These are phyloP conservation scores for Pholiota adiposa DNA, from an alignment of 1,284 basidiomycete species.

Conservation along the genomic window DNA sequence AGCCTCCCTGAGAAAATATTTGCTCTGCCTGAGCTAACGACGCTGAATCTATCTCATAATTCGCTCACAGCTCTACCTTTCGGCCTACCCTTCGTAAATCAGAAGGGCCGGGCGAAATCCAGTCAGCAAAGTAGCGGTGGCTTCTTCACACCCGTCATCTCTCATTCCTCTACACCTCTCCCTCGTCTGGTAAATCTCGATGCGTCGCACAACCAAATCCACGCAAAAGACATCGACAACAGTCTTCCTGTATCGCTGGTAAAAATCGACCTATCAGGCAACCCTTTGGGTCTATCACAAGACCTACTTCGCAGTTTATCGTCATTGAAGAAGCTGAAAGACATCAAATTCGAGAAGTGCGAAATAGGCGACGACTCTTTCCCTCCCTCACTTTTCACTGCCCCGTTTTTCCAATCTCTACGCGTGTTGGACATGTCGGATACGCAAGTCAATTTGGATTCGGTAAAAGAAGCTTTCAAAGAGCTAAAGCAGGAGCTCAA, in stretches of 20 bases:
- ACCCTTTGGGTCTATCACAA: conserved; percentile 50
- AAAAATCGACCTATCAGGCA: conserved; percentile 56
- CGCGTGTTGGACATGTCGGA: conserved; percentile 66
- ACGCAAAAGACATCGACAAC: conserved; percentile 55
- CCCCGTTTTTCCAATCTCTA: conserved; percentile 51
- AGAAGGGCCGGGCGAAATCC: conserved; percentile 27
- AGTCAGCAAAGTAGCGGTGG: conserved; percentile 44
- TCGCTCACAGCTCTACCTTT: conserved; percentile 62
- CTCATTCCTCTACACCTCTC: conserved; percentile 62
- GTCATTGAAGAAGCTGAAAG: conserved; percentile 55
- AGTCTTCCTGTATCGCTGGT: conserved; percentile 51
- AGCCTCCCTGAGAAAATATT: conserved; percentile 67
- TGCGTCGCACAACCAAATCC: conserved; percentile 66
- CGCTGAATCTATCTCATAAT: conserved; percentile 75
- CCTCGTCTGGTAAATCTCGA: conserved; percentile 65
- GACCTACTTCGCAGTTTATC: conserved; percentile 53
- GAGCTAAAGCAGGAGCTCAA: conserved; percentile 51
- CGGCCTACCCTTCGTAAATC: conserved; percentile 53
- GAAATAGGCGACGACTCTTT: conserved; percentile 65
- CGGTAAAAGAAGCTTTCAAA: conserved; percentile 48
- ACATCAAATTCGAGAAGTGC: conserved; percentile 58
- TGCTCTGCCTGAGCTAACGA: conserved; percentile 65
- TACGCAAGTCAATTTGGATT: conserved; percentile 55
- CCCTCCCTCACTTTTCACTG: conserved; percentile 44
- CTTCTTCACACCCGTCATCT: conserved; percentile 66